Evolutionary conservation across 495 filamentous ascomycete genomes (phyloP), one percentile per base, ranked within the genome.

Genomic region (Aspergillus taichungensis): DNA sequence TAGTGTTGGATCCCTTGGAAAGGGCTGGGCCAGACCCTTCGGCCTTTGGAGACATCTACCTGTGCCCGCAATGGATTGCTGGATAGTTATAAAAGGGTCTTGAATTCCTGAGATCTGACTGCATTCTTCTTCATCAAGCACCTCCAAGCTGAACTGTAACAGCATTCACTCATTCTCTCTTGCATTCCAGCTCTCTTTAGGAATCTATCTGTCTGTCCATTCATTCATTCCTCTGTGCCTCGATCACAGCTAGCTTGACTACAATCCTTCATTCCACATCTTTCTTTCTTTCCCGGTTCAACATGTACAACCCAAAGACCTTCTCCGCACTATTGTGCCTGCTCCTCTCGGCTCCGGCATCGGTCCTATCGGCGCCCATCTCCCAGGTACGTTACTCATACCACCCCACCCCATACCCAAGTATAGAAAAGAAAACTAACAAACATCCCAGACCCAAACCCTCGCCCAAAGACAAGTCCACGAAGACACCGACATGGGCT

Each of bases 271-370:
- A 45, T 42, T 45, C 36, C 46, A 36, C 40, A 24, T 24, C 18
- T 24, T 24, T 24, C 38, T 36, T 38, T 51, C 29, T 43, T 43
- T 57, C 14, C 29, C n/a, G n/a, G n/a, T 37, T 5, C 14, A 58
- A 38, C 50, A 69, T 67, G 66, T 54, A 58, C 47, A 53, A 47
- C 42, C 51, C 55, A 43, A 65, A 67, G 47, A 60, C 40, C 34
- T 37, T 62, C 49, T 61, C 62, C 6, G 50, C 66, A 42, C 54
- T 64, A 36, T 44, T 72, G 50, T 63, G 60, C 50, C 59, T 69
- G 5, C 14, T 66, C 38, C 57, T 72, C 13, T 51, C 64, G 37
- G 45, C 59, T 30, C 65, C 66, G 28, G 51, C 55, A 8, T 46
- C 60, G 6, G 57, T 67, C 24, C 52, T 72, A 12, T 54, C 68